These are phyloP conservation scores for Cercospora zeina DNA, from an alignment of 2,329 filamentous ascomycete species.

Conservation along the genomic window DNA sequence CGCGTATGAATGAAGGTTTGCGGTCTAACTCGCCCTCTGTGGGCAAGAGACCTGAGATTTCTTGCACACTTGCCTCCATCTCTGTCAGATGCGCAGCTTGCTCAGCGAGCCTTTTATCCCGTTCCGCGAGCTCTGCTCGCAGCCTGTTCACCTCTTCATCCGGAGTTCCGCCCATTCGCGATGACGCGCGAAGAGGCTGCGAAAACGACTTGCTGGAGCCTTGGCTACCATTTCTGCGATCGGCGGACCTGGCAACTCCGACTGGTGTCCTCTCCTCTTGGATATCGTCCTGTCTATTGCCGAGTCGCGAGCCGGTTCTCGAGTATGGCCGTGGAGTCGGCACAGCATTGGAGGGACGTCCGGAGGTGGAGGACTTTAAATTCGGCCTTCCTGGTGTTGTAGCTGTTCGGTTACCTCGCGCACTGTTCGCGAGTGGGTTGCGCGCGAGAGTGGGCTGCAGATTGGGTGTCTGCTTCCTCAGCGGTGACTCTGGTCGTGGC, in stretches of 20 bases:
- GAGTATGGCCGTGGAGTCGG: conserved; percentile 49
- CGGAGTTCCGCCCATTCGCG: conserved; percentile 38
- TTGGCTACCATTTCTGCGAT: conserved; percentile 40
- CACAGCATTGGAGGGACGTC: conserved; percentile 42
- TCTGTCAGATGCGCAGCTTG: conserved; percentile 80
- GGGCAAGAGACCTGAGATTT: conserved; percentile 72
- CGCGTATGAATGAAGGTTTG: conserved; percentile 46
- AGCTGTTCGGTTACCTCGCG: conserved; percentile 52
- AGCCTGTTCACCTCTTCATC: conserved; percentile 68
- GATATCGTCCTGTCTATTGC: conserved; percentile 45
- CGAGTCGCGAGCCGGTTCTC: conserved; percentile 50
- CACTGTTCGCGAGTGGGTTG: conserved; percentile 55
- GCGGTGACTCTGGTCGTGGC: conserved; percentile 84
- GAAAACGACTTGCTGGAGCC: conserved; percentile 46
- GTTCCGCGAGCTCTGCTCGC: conserved; percentile 72
- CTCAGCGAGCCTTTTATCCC: conserved; percentile 83
- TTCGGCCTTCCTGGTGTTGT: conserved; percentile 36
- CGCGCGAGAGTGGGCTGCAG: conserved; percentile 59
- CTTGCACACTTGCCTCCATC: conserved; percentile 85
- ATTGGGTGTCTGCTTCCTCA: conserved; percentile 62
- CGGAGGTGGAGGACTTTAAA: conserved; percentile 55
- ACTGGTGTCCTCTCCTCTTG: conserved; percentile 40
- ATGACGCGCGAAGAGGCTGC: conserved; percentile 40
- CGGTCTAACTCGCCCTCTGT: conserved; percentile 44
- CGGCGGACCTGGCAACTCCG: conserved; percentile 21